Conservation (phyloP, 2,329 filamentous ascomycete species). For the Aspergillus brasiliensis region DNA sequence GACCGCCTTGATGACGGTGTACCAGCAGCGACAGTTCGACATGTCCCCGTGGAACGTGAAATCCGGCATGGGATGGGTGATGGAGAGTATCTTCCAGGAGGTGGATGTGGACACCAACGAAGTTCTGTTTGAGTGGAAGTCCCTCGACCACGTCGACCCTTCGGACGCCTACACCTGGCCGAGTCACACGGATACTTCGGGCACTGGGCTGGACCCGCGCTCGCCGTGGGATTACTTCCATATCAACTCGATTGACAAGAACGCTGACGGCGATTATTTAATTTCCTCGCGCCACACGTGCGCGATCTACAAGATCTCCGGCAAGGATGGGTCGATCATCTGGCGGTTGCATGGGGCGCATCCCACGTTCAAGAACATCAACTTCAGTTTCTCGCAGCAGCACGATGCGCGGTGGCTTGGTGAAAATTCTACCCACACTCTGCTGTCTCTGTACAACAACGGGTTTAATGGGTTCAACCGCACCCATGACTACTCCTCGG, state of each 20-base stretch:
- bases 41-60: constrained; percentile 48
- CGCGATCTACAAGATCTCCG: constrained; percentile 46
- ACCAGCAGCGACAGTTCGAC: constrained; percentile 49
- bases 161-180: constrained; percentile 51
- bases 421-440: constrained; percentile 41
- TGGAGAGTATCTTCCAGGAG: constrained; percentile 57
- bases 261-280: constrained; percentile 43
- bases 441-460: constrained; percentile 47
- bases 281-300: constrained; percentile 46
- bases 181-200: constrained; percentile 47
- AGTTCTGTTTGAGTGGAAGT: constrained; percentile 54
- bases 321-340: constrained; percentile 40
- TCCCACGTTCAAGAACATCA: constrained; percentile 40
- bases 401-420: constrained; percentile 45
- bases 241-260: constrained; percentile 48
- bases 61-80: constrained; percentile 53
- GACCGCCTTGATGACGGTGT: constrained; percentile 44
- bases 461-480: constrained; percentile 44
- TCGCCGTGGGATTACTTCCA: constrained; percentile 51
- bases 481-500: constrained; percentile 41
- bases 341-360: constrained; percentile 43
- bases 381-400: constrained; percentile 48
- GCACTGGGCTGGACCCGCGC: constrained; percentile 49
- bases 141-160: constrained; percentile 53
- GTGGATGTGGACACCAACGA: constrained; percentile 53